Conservation (phyloP, 805 yeast genomes). For the Kuraishia piskuri region DNA sequence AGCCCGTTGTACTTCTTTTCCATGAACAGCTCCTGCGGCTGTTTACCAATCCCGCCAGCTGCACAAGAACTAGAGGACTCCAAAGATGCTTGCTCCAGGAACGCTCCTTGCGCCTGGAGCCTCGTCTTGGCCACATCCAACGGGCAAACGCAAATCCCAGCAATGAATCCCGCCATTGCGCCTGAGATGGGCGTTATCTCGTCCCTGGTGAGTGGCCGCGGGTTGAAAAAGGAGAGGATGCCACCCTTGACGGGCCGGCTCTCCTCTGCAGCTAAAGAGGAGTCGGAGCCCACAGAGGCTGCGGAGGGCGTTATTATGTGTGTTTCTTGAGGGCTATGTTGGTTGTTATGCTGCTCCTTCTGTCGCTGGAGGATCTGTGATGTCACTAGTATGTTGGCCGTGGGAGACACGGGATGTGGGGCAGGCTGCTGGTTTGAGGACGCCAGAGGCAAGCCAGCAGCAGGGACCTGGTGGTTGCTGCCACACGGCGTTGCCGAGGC, state of each 20-base stretch:
- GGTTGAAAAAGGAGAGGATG: neutral
- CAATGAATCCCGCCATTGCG: slow-evolving; percentile 85
- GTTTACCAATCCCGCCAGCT: slow-evolving; percentile 12
- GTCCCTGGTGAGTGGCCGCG: slow-evolving; percentile 1
- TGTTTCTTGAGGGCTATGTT: neutral
- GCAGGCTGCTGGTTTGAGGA: neutral
- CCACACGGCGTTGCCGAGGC: neutral
- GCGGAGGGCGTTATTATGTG: neutral
- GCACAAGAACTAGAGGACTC: slow-evolving; percentile 3
- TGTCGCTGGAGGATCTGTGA: neutral
- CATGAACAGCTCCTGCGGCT: slow-evolving; percentile 9
- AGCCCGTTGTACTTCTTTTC: slow-evolving; percentile 45
- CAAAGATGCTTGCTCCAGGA: slow-evolving; percentile 12
- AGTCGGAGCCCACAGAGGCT: neutral
- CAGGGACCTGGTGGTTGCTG: too few relatives aligned
- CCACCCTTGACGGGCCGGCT: neutral
- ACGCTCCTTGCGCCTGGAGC: slow-evolving; percentile 82
- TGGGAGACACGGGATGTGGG: neutral
- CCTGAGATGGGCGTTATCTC: slow-evolving; percentile 77
- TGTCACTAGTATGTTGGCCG: neutral
- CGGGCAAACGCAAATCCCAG: slow-evolving; percentile 91
- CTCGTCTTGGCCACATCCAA: slow-evolving; percentile 92
- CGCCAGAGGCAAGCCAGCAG: neutral
- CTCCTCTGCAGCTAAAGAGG: neutral
- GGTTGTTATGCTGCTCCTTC: neutral